phyloP scores from a whole-genome alignment of 768 basidiomycete species.

The Mycena chlorophos region DNA sequence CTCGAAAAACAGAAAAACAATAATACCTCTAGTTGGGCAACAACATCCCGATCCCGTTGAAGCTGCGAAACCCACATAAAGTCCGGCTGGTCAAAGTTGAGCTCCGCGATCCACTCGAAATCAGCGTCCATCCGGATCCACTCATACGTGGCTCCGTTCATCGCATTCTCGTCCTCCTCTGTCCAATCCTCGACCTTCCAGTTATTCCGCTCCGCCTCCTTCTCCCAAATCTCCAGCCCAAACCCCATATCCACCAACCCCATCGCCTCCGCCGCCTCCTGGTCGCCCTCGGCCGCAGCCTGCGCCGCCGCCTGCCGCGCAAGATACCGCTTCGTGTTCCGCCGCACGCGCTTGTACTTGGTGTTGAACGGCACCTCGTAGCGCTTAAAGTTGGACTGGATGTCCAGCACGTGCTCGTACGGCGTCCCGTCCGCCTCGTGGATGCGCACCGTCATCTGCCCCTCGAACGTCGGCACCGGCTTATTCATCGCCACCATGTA shows the following conservation, averaged over 20 bases:
- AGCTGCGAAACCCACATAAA: constrained; percentile 99
- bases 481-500: constrained; percentile 65
- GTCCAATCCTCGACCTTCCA: constrained; percentile 99
- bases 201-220: constrained; percentile 85
- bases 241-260: constrained; percentile 94
- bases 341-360: constrained; percentile 93
- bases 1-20: background rate
- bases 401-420: constrained; percentile 96
- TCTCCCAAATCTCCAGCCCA: constrained; percentile 93
- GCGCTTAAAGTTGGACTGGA: constrained; percentile 83
- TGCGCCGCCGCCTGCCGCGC: constrained; percentile 91
- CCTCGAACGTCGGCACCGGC: constrained; percentile 92
- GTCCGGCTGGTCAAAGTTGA: constrained; percentile 93
- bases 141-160: constrained; percentile 96
- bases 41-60: constrained; percentile 92
- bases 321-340: constrained; percentile 94
- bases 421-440: constrained; percentile 99
- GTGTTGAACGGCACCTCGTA: constrained; percentile 99
- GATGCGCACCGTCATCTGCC: constrained; percentile 97
- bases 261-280: constrained; percentile 90
- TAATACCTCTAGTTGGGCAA: constrained; percentile 87
- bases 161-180: constrained; percentile 89
- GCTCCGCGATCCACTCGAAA: constrained; percentile 96
- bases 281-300: constrained; percentile 89
- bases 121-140: constrained; percentile 99